These are phyloP conservation scores for Pseudogymnoascus verrucosus DNA, from an alignment of 2,329 filamentous ascomycete genomes.

Conservation along the genomic window DNA sequence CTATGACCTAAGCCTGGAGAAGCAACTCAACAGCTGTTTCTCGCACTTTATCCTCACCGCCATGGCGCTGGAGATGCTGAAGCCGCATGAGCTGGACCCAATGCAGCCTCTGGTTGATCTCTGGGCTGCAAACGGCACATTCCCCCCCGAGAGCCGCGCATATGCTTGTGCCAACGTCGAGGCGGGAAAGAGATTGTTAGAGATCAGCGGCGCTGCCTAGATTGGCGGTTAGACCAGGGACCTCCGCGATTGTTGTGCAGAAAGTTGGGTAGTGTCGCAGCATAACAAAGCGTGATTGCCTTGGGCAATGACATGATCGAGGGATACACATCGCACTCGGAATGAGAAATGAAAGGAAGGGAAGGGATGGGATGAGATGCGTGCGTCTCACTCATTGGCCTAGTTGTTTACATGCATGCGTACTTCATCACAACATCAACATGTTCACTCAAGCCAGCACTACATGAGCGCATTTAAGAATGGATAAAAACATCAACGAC, in stretches of 20 bases:
- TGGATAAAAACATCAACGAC: constrained; percentile 6
- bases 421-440: constrained; percentile 8
- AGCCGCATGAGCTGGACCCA: constrained; percentile 83
- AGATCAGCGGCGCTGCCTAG: constrained; percentile 21
- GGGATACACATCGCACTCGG: constrained; percentile 2
- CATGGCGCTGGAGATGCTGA: constrained; percentile 74
- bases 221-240: not conserved
- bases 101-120: constrained; percentile 93
- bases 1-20: constrained; percentile 73
- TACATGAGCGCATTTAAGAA: constrained; percentile 7
- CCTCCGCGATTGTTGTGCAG: not conserved
- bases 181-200: constrained; percentile 51
- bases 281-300: constrained; percentile 2
- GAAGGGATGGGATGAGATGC: not conserved
- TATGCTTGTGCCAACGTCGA: constrained; percentile 57
- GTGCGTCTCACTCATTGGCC: not conserved
- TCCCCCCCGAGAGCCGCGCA: constrained; percentile 66
- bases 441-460: constrained; percentile 2
- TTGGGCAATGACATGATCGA: constrained; percentile 2
- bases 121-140: constrained; percentile 81
- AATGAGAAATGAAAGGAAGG: constrained; percentile 6
- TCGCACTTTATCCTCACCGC: constrained; percentile 76
- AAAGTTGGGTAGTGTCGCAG: constrained; percentile 1
- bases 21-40: constrained; percentile 81
- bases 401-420: constrained; percentile 5